These are phyloP conservation scores for Scutellaria baicalensis DNA, from an alignment of 257 asterid species.

Conservation along the genomic window DNA sequence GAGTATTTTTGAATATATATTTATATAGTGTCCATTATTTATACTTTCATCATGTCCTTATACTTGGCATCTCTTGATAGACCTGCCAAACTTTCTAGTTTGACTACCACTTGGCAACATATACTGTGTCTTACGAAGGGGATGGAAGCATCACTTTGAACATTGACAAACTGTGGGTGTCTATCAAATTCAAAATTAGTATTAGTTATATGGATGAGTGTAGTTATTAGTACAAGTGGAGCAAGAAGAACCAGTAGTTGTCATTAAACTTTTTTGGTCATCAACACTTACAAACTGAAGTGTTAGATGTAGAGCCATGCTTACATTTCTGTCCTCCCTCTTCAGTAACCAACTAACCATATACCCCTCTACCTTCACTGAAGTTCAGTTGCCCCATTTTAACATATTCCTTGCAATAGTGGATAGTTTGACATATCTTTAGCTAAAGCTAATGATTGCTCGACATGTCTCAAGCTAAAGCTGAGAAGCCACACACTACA, in stretches of 20 bases:
- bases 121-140: background rate
- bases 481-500: background rate
- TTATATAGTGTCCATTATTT: background rate
- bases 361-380: background rate
- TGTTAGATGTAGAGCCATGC: background rate
- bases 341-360: background rate
- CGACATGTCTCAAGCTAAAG: slow-evolving; percentile 1
- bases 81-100: background rate
- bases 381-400: background rate
- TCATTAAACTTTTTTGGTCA: background rate
- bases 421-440: background rate
- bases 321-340: background rate
- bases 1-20: background rate
- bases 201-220: background rate
- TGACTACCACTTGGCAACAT: background rate
- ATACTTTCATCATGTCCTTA: background rate
- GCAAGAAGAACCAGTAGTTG: background rate
- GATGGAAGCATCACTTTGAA: background rate
- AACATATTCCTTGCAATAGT: background rate
- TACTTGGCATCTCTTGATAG: background rate
- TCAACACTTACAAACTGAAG: background rate
- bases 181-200: background rate
- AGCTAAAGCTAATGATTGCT: background rate
- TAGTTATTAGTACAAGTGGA: background rate
- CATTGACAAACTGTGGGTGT: background rate